These are phyloP conservation scores for Lipomyces chichibuensis DNA, from an alignment of 805 yeast genomes.

Conservation along the genomic window DNA sequence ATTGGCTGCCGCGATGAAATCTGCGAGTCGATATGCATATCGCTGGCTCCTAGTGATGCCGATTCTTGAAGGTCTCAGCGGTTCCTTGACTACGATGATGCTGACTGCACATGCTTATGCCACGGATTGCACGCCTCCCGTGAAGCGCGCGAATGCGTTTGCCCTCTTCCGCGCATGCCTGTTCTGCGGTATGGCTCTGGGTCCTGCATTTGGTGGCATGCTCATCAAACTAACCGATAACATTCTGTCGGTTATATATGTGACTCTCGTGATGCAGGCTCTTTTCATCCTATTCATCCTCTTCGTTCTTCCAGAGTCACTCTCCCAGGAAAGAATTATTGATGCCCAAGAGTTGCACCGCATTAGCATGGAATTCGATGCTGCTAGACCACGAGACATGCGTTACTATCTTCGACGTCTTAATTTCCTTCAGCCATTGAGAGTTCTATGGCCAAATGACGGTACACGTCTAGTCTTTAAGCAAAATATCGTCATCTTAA, in stretches of 20 bases:
- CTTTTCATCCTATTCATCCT: constrained; percentile 10
- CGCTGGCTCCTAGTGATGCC: constrained; percentile 49
- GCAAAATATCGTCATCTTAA: constrained; percentile 19
- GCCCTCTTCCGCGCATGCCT: constrained; percentile 37
- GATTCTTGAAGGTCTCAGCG: constrained; percentile 56
- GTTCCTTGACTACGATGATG: constrained; percentile 60
- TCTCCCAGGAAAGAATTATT: constrained; percentile 11
- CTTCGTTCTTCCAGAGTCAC: constrained; percentile 31
- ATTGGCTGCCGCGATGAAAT: neutral
- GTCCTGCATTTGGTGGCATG: constrained; percentile 38
- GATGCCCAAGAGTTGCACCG: constrained; percentile 20
- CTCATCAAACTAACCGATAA: constrained; percentile 25
- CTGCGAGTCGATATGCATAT: constrained; percentile 29
- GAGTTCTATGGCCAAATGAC: constrained; percentile 32
- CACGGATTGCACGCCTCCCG: constrained; percentile 69
- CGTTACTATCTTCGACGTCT: constrained; percentile 14
- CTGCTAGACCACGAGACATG: neutral
- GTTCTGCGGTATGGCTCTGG: constrained; percentile 37
- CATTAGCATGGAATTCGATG: neutral
- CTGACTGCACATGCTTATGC: constrained; percentile 69
- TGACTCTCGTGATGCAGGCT: neutral
- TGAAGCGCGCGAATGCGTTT: constrained; percentile 50
- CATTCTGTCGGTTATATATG: constrained; percentile 11
- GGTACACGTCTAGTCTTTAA: constrained; percentile 20
- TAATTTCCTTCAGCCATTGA: constrained; percentile 38